Base-by-base conservation (phyloP, 2,329 filamentous ascomycete genomes). In the Acrocalymma vagum region DNA sequence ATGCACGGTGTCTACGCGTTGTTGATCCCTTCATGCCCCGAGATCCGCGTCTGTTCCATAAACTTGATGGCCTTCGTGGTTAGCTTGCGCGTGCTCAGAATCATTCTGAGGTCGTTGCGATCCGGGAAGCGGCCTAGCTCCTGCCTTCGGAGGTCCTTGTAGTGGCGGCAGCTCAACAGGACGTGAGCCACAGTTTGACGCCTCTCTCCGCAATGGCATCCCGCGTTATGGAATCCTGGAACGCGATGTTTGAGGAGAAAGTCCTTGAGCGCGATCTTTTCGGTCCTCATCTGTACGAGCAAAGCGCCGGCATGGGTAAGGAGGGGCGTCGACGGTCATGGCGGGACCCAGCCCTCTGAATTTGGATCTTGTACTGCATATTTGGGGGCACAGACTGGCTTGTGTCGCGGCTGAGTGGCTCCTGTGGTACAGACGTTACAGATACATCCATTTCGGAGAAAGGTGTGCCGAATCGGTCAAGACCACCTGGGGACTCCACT, bases 341-440 rank as follows among this genome's bases (percentile, higher is more conserved):
- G 4, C 67, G 71, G 3, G 73, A 72, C 11, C 61, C 52, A 11
- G 70, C 66, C 26, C 78, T 76, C 42, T 62, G 42, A 14, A 77
- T 62, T 16, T 74, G 74, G 16, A 78, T 74, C 10, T 72, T 72
- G 74, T 86, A 95, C 63, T 83, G 85, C 90, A 96, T 95, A 72
- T 95, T 85, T 6, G 92, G 91, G 21, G 92, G 92, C 0, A 95
- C 92, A 4, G 91, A 95, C 68, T 95, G 90, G 11, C 89, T 94
- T 23, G 78, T 75, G 58, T 92, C 86, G 25, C 92, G 86, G 22
- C 85, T 78, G 16, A 94, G 77, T 2, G 87, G 88, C 0, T 85
- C 88, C 9, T 84, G 58, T 0, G 83, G 82, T 24, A 91, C 76
- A 1, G 85, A 80, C 1, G 88, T 92, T 43, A 94, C 72, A 0